Conservation (phyloP, 2,329 filamentous ascomycete species). For the Phyllosticta paracitricarpa region DNA sequence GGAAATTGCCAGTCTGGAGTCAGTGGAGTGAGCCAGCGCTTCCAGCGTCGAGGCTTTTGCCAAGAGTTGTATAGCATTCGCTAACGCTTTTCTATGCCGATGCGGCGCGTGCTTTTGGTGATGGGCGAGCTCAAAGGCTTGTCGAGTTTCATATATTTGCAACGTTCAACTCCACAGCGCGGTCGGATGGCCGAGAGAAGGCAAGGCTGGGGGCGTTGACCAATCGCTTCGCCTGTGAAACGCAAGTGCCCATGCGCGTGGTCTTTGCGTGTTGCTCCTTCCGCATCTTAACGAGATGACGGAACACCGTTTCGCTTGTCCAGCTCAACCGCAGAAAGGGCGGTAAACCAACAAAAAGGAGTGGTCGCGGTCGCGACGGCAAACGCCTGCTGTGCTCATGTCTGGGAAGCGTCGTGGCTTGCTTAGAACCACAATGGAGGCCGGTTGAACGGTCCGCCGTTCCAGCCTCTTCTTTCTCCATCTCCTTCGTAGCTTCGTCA, state of each 20-base stretch:
- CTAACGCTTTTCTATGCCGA: constrained; percentile 1
- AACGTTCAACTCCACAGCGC: not conserved
- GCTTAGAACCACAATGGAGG: not conserved
- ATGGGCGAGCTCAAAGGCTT: not conserved
- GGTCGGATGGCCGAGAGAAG: not conserved
- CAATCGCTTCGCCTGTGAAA: not conserved
- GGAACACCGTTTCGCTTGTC: not conserved
- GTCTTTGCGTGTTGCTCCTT: not conserved
- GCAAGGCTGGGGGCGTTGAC: not conserved
- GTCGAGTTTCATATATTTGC: not conserved
- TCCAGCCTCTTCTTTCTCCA: not conserved
- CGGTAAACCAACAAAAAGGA: not conserved
- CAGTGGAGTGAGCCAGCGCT: not conserved
- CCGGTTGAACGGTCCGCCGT: not conserved
- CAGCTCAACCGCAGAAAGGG: not conserved
- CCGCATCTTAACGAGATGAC: not conserved
- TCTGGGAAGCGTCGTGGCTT: not conserved
- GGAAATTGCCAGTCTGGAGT: not conserved
- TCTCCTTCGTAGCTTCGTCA: not conserved
- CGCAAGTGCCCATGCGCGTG: not conserved
- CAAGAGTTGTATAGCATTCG: constrained; percentile 5
- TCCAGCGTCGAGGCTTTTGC: not conserved
- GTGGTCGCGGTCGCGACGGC: not conserved
- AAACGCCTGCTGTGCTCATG: not conserved
- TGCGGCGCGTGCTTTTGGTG: not conserved